These are phyloP conservation scores for Singerocomus rubriflavus DNA, from an alignment of 1,284 basidiomycete genomes.

Conservation along the genomic window DNA sequence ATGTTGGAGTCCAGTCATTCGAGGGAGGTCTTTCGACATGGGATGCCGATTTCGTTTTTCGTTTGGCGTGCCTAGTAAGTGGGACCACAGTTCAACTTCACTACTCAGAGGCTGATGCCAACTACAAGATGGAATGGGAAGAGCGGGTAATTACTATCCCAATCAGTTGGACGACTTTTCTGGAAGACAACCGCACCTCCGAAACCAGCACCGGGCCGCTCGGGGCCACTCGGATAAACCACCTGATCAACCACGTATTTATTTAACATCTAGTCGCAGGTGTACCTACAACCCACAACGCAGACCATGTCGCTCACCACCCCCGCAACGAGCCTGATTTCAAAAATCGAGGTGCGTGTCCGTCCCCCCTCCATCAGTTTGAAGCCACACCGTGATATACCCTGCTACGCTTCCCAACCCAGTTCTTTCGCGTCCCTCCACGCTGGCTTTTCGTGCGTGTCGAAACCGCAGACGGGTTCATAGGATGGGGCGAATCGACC, in stretches of 20 bases:
- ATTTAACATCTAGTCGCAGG: background rate
- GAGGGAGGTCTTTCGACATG: too few relatives aligned
- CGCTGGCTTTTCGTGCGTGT: constrained; percentile 78
- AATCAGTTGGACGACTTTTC: too few relatives aligned
- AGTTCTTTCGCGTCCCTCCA: constrained; percentile 69
- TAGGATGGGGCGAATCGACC: constrained; percentile 71
- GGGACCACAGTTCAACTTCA: too few relatives aligned
- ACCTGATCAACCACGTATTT: constrained; percentile 1
- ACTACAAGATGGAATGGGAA: background rate
- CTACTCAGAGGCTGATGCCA: background rate
- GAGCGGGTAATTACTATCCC: too few relatives aligned
- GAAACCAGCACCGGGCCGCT: background rate
- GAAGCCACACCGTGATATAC: background rate
- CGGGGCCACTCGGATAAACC: background rate
- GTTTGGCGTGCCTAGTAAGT: too few relatives aligned
- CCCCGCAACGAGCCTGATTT: constrained; percentile 14
- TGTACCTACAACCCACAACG: background rate
- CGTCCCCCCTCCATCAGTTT: background rate
- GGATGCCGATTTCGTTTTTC: too few relatives aligned
- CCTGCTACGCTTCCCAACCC: background rate
- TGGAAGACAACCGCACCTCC: background rate
- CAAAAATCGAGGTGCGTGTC: constrained; percentile 21
- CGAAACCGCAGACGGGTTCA: constrained; percentile 61
- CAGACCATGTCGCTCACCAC: constrained; percentile 20
- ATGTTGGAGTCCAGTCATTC: background rate